A percentile compares a stretch with the other conserved stretches of the same genome.
phyloP scores from a whole-genome alignment of 2,329 filamentous ascomycete genomes.

The Diplodia scrobiculata region DNA sequence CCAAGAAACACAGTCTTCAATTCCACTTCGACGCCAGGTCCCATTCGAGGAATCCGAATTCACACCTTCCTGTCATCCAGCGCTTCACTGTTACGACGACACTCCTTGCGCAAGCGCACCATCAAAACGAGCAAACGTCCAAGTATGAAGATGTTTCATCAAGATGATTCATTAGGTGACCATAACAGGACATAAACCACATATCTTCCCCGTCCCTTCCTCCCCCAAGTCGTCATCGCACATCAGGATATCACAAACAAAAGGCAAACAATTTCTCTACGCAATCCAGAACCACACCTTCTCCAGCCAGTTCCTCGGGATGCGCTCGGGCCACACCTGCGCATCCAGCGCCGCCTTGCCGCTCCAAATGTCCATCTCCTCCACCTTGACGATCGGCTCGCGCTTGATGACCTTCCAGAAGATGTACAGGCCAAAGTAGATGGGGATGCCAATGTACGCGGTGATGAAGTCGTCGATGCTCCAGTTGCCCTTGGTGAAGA shows the following conservation, averaged over 20 bases:
- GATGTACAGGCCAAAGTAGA: slow-evolving; percentile 40
- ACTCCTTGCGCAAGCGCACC: neutral
- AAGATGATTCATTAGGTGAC: neutral
- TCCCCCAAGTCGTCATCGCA: neutral
- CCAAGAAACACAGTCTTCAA: no score
- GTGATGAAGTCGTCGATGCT: slow-evolving; percentile 50
- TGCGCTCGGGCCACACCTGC: slow-evolving; percentile 49
- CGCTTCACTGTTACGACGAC: no score
- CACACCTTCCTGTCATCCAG: no score
- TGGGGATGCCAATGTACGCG: slow-evolving; percentile 51
- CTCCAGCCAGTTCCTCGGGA: slow-evolving; percentile 50
- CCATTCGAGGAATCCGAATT: no score
- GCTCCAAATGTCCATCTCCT: slow-evolving; percentile 50
- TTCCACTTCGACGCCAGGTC: no score
- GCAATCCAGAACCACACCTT: slow-evolving; percentile 55
- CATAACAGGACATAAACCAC: neutral
- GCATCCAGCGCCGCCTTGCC: slow-evolving; percentile 53
- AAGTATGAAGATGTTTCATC: neutral
- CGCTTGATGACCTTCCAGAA: slow-evolving; percentile 69
- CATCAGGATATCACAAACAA: neutral
- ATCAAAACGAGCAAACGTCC: neutral
- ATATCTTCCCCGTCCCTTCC: neutral
- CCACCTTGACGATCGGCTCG: slow-evolving; percentile 54
- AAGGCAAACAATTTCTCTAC: slow-evolving; percentile 32
- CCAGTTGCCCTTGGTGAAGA: slow-evolving; percentile 22